Evolutionary conservation across 805 yeast species (phyloP).

Genomic region (Kluyveromyces starmeri): DNA sequence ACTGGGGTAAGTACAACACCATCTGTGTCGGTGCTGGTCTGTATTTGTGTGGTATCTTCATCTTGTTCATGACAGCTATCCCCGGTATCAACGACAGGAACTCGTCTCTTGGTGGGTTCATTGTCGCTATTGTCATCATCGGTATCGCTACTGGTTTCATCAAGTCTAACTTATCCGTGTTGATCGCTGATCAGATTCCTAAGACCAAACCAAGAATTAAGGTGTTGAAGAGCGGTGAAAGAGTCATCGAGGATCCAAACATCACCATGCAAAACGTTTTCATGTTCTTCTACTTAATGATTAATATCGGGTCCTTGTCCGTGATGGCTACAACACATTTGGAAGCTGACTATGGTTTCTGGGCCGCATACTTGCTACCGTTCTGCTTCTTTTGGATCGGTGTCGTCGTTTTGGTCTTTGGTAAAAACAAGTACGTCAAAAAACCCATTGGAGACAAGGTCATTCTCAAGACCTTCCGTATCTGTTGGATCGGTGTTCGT

Average conservation of each 20-base stretch:
- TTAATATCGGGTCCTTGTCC: constrained; percentile 67
- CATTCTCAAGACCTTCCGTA: constrained; percentile 43
- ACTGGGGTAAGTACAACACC: constrained; percentile 63
- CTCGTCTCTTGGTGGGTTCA: constrained; percentile 56
- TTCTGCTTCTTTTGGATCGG: constrained; percentile 60
- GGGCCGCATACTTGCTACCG: constrained; percentile 71
- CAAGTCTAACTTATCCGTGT: constrained; percentile 58
- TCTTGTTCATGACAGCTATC: constrained; percentile 60
- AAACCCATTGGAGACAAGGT: constrained; percentile 56
- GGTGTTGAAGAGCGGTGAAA: constrained; percentile 51
- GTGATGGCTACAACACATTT: constrained; percentile 70
- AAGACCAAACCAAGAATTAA: constrained; percentile 51
- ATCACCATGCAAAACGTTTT: constrained; percentile 66
- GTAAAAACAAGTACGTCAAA: constrained; percentile 47
- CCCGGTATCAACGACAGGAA: constrained; percentile 43
- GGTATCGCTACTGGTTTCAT: constrained; percentile 79
- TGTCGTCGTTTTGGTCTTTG: constrained; percentile 41
- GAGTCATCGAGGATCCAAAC: constrained; percentile 60
- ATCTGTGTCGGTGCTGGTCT: constrained; percentile 51
- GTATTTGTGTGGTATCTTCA: constrained; percentile 53
- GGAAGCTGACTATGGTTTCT: constrained; percentile 56
- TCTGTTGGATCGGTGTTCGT: constrained; percentile 35
- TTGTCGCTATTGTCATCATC: constrained; percentile 36
- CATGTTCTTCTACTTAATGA: constrained; percentile 67
- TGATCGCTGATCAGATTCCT: constrained; percentile 69